Base-by-base conservation (phyloP, 2,329 filamentous ascomycete genomes). In the Lachnellula suecica region DNA sequence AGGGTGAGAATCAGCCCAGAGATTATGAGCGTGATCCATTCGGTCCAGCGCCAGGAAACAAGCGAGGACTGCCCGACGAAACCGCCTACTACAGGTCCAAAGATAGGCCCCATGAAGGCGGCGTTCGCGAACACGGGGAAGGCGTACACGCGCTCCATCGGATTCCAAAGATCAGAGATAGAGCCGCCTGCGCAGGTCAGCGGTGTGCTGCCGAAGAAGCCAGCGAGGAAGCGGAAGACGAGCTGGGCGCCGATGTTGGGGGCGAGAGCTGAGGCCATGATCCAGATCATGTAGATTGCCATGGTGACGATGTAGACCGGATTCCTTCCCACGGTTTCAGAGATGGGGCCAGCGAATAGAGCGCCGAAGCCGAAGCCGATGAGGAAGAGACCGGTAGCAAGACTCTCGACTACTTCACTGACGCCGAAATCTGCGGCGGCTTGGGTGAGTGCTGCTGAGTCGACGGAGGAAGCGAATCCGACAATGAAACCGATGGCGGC, bases 381-480 rank as follows among this genome's bases (percentile, higher is more conserved):
- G 4, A 74, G 61, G 50, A 67, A 64, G 45, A 63, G 25, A 59
- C 69, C 72, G 42, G 72, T 82, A 1, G 75, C 74, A 22, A 81
- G 60, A 9, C 73, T 76, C 59, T 74, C 79, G 0, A 74, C 74
- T 4, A 81, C 74, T 35, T 79, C 68, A 23, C 72, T 73, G 0
- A 81, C 78, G 0, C 72, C 69, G 41, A 81, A 76, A 0, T 74
- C 72, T 19, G 57, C 58, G 0, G 72, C 70, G 0, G 75, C 78
- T 54, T 77, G 72, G 0, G 69, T 68, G 0, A 79, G 56, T 1
- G 77, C 75, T 0, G 71, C 72, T 1, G 77, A 75, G 49, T 82
- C 78, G 37, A 83, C 80, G 0, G 78, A 74, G 4, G 75, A 78
- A 0, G 79, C 78, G 1, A 74, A 69, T 3, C 74, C 74, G 0